These are phyloP conservation scores for Kuraishia piskuri DNA, from an alignment of 805 yeast genomes.

Conservation along the genomic window DNA sequence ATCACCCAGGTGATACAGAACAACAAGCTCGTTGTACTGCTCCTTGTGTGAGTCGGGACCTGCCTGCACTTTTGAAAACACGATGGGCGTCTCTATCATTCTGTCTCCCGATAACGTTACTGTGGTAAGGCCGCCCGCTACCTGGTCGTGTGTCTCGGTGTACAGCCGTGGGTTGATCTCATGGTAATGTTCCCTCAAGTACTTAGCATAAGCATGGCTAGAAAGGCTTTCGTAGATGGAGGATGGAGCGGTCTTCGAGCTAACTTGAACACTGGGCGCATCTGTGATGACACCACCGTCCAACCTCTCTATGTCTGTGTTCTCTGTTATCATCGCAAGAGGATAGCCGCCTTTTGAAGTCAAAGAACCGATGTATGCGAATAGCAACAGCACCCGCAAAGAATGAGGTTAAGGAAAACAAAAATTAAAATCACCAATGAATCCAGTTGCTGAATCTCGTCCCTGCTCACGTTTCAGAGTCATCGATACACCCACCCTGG, in stretches of 20 bases:
- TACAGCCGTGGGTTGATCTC: background rate
- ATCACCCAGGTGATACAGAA: conserved; percentile 37
- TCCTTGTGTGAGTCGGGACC: background rate
- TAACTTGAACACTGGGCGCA: background rate
- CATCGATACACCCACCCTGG: too few relatives aligned
- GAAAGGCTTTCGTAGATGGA: conserved; percentile 2
- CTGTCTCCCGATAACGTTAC: conserved; percentile 6
- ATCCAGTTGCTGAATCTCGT: too few relatives aligned
- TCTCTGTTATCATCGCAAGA: background rate
- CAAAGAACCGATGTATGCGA: too few relatives aligned
- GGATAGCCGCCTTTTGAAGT: too few relatives aligned
- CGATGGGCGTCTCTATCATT: conserved; percentile 7
- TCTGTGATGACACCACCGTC: background rate
- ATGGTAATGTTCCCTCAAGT: background rate
- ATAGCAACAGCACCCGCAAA: background rate
- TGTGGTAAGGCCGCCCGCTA: conserved; percentile 5
- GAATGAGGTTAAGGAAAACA: background rate
- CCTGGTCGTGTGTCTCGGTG: background rate
- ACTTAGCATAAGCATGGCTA: background rate
- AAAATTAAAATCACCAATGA: too few relatives aligned
- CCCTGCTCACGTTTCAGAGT: too few relatives aligned
- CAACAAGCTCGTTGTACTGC: conserved; percentile 30
- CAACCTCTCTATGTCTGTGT: background rate
- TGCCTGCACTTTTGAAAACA: conserved; percentile 4
- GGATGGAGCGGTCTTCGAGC: background rate